Evolutionary conservation across 257 asterid genomes (phyloP).

Genomic region (Salvia hispanica): DNA sequence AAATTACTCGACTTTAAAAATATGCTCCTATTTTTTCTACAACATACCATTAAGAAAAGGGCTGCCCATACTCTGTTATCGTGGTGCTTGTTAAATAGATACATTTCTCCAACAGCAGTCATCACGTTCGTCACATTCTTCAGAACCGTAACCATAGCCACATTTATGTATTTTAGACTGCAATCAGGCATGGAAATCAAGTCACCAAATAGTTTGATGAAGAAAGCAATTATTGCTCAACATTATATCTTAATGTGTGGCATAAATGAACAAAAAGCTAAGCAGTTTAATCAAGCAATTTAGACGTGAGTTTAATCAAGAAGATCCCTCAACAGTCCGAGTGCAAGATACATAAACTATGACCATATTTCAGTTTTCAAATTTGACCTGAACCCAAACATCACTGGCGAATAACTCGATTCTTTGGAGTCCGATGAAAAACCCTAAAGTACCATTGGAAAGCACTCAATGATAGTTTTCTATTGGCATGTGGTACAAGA

Average conservation of each 20-base stretch:
- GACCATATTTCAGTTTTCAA: too few species aligned
- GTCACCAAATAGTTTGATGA: neutral
- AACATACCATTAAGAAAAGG: conserved; percentile 88
- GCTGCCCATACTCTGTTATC: conserved; percentile 95
- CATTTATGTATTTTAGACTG: conserved; percentile 88
- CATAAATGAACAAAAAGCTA: neutral
- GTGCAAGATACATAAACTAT: neutral
- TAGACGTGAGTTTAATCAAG: too few species aligned
- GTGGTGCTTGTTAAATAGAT: conserved; percentile 85
- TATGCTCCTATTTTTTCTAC: neutral
- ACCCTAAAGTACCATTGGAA: too few species aligned
- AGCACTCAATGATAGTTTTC: too few species aligned
- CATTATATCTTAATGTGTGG: too few species aligned
- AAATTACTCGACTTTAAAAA: neutral
- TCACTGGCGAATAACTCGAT: too few species aligned
- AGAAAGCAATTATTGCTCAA: too few species aligned
- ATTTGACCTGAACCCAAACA: too few species aligned
- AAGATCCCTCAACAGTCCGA: too few species aligned
- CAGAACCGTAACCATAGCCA: conserved; percentile 97
- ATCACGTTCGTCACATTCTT: conserved; percentile 97
- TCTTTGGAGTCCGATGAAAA: too few species aligned
- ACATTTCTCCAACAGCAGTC: conserved; percentile 97
- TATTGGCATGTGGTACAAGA: too few species aligned
- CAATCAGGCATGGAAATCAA: conserved; percentile 19
- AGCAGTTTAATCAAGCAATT: neutral